These are phyloP conservation scores for Somion occarium DNA, from an alignment of 1,284 basidiomycete species.

Conservation along the genomic window DNA sequence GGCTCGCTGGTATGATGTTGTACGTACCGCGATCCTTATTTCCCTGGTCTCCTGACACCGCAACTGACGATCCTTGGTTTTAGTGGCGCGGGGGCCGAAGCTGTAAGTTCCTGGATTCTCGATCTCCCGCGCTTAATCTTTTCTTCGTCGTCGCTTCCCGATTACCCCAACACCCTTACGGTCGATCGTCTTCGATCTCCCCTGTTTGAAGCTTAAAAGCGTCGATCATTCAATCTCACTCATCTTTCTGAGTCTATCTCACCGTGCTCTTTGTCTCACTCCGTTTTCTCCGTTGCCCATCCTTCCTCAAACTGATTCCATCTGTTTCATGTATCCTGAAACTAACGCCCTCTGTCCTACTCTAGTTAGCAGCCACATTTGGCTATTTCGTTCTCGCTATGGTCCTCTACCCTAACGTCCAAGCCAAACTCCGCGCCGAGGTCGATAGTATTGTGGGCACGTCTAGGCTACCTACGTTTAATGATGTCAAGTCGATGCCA, in stretches of 20 bases:
- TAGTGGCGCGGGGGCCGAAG: slow-evolving; percentile 6
- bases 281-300: too few relatives aligned
- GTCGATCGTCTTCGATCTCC: too few relatives aligned
- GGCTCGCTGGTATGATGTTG: slow-evolving; percentile 8
- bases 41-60: too few relatives aligned
- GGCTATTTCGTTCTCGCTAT: slow-evolving; percentile 26
- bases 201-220: too few relatives aligned
- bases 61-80: too few relatives aligned
- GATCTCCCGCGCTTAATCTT: background rate
- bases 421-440: slow-evolving; percentile 29
- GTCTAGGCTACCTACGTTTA: slow-evolving; percentile 27
- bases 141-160: background rate
- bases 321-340: too few relatives aligned
- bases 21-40: too few relatives aligned
- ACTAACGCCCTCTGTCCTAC: background rate
- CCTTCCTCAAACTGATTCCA: too few relatives aligned
- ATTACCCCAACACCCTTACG: too few relatives aligned
- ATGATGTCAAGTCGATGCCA: slow-evolving; percentile 19
- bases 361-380: background rate
- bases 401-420: slow-evolving; percentile 27
- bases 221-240: too few relatives aligned
- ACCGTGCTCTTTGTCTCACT: too few relatives aligned
- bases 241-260: too few relatives aligned
- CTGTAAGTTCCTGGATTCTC: slow-evolving; percentile 1
- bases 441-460: slow-evolving; percentile 33